phyloP scores from a whole-genome alignment of 2,329 filamentous ascomycete species.

The Claviceps quebecensis region DNA sequence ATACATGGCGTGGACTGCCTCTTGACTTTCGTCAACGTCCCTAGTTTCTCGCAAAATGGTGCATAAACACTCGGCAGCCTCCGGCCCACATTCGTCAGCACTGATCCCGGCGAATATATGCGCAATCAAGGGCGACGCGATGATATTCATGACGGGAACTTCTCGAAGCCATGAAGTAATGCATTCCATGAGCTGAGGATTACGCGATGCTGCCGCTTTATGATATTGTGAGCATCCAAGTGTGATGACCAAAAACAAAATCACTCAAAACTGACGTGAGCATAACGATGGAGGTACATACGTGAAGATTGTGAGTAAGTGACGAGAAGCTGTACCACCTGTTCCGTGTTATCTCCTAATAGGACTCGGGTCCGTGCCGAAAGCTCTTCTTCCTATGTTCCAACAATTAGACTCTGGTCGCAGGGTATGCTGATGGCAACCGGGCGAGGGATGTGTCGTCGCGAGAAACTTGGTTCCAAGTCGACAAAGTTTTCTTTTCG shows the following conservation, averaged over 20 bases:
- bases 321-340: constrained; percentile 75
- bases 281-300: constrained; percentile 28
- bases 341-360: constrained; percentile 75
- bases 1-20: constrained; percentile 69
- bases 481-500: constrained; percentile 28
- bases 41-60: constrained; percentile 82
- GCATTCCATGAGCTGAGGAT: constrained; percentile 85
- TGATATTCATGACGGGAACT: constrained; percentile 69
- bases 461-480: constrained; percentile 19
- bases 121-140: constrained; percentile 72
- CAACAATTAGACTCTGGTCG: constrained; percentile 24
- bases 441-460: constrained; percentile 19
- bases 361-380: constrained; percentile 73
- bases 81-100: constrained; percentile 64
- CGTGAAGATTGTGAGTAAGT: constrained; percentile 87
- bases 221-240: not conserved
- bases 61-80: constrained; percentile 84
- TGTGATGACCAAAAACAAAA: not conserved
- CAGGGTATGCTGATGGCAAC: constrained; percentile 18
- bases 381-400: constrained; percentile 85
- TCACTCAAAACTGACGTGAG: not conserved
- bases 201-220: constrained; percentile 60
- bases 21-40: constrained; percentile 81
- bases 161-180: constrained; percentile 95
- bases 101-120: constrained; percentile 66